phyloP scores from a whole-genome alignment of 768 basidiomycete species.

The Piloderma croceum region DNA sequence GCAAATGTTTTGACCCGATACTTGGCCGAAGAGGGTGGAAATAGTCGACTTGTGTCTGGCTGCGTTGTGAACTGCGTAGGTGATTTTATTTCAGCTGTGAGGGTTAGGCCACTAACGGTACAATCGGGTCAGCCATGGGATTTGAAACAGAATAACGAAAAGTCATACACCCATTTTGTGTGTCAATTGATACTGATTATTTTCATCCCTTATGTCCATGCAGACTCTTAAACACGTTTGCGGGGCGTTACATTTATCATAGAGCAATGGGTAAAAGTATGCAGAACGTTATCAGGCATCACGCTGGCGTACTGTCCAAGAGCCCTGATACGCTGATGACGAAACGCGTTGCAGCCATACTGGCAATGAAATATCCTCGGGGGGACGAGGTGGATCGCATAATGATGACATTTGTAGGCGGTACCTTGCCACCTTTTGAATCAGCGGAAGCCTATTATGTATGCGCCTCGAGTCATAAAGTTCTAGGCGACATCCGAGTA shows the following conservation, averaged over 20 bases:
- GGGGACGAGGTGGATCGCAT: slow-evolving; percentile 52
- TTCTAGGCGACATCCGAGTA: slow-evolving; percentile 38
- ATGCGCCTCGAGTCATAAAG: slow-evolving; percentile 40
- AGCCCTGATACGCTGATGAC: too few species aligned
- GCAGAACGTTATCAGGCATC: too few species aligned
- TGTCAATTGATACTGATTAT: too few species aligned
- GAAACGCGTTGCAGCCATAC: slow-evolving; percentile 31
- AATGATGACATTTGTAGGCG: slow-evolving; percentile 59
- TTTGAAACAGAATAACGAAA: slow-evolving; percentile 40
- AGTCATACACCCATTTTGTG: too few species aligned
- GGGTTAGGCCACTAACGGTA: slow-evolving; percentile 9
- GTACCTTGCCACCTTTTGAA: slow-evolving; percentile 39
- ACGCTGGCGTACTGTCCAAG: too few species aligned
- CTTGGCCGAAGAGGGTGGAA: slow-evolving; percentile 73
- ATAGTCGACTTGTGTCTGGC: slow-evolving; percentile 56
- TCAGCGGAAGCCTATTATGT: slow-evolving; percentile 43
- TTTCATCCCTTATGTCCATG: too few species aligned
- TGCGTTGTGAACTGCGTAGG: slow-evolving; percentile 51
- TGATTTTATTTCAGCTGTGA: slow-evolving; percentile 6
- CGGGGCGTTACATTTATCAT: slow-evolving; percentile 64
- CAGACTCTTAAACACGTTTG: slow-evolving; percentile 26
- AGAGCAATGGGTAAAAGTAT: slow-evolving; percentile 74
- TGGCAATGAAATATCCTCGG: slow-evolving; percentile 24
- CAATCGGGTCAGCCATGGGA: slow-evolving; percentile 45
- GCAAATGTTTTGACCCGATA: slow-evolving; percentile 89